Percentiles rank a stretch among this genome's conserved stretches.
phyloP scores from a whole-genome alignment of 192 early-diverging fungal genomes.

The Backusella macrospora region DNA sequence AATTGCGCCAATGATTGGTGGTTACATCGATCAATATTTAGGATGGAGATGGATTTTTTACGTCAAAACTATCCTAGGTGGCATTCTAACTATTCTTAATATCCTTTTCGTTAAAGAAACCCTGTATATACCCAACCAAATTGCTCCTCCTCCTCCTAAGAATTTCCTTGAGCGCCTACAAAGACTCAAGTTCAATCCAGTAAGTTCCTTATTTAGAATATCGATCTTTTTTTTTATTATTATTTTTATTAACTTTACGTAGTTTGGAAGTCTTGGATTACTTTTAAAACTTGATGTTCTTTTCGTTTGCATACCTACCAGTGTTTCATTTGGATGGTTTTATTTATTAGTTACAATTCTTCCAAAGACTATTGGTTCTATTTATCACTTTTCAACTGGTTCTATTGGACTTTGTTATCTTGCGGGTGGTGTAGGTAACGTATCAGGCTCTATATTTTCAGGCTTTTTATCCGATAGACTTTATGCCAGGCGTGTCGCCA shows the following conservation, averaged over 20 bases:
- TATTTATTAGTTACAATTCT: slow-evolving; percentile 50
- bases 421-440: slow-evolving; percentile 48
- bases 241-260: not conserved
- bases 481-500: not conserved
- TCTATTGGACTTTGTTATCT: slow-evolving; percentile 54
- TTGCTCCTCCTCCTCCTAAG: not conserved
- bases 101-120: slow-evolving; percentile 64
- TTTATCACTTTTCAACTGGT: slow-evolving; percentile 48
- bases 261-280: slow-evolving; percentile 24
- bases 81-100: slow-evolving; percentile 46
- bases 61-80: slow-evolving; percentile 58
- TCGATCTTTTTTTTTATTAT: not conserved
- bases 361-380: slow-evolving; percentile 44
- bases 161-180: slow-evolving; percentile 7
- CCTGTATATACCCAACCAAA: slow-evolving; percentile 23
- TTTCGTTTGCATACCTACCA: slow-evolving; percentile 34
- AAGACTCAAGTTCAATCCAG: slow-evolving; percentile 33
- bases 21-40: slow-evolving; percentile 37
- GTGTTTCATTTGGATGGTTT: slow-evolving; percentile 53
- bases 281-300: slow-evolving; percentile 28
- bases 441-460: slow-evolving; percentile 43
- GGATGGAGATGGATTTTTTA: slow-evolving; percentile 57
- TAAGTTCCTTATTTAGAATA: slow-evolving; percentile 9
- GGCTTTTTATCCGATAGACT: slow-evolving; percentile 32
- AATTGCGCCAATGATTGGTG: slow-evolving; percentile 44